Conservation (phyloP, 805 yeast genomes). For the Yamadazyma tumulicola region DNA sequence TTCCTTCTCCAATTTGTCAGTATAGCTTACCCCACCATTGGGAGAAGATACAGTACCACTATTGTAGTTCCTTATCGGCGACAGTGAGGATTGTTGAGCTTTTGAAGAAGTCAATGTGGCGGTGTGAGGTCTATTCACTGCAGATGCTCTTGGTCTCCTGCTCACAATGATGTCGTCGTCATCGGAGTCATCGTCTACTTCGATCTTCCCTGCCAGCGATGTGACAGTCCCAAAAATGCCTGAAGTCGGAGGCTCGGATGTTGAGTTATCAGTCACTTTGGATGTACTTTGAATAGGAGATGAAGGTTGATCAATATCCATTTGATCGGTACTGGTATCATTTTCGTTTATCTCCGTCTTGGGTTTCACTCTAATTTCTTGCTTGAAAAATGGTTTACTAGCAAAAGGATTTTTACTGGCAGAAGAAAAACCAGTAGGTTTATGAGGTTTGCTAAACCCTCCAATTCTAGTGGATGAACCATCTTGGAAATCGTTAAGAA, state of each 20-base stretch:
- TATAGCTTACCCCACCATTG: conserved; percentile 13
- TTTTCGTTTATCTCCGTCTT: conserved; percentile 4
- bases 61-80: conserved; percentile 19
- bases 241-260: neutral
- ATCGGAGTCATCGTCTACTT: conserved; percentile 20
- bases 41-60: conserved; percentile 10
- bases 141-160: conserved; percentile 48
- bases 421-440: conserved; percentile 10
- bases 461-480: conserved; percentile 7
- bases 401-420: conserved; percentile 3
- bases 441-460: conserved; percentile 3
- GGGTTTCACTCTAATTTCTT: neutral
- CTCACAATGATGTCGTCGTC: conserved; percentile 59
- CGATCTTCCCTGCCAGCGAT: neutral
- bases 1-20: conserved; percentile 31
- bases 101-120: conserved; percentile 39
- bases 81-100: conserved; percentile 21
- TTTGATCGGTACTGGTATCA: conserved; percentile 21
- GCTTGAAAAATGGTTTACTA: too few relatives aligned
- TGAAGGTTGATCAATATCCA: conserved; percentile 28
- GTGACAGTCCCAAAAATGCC: conserved; percentile 2
- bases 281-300: conserved; percentile 37
- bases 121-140: conserved; percentile 26
- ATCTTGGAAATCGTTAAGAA: conserved; percentile 51
- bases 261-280: neutral